phyloP scores from a whole-genome alignment of 192 early-diverging fungal species.

The Linnemannia exigua region DNA sequence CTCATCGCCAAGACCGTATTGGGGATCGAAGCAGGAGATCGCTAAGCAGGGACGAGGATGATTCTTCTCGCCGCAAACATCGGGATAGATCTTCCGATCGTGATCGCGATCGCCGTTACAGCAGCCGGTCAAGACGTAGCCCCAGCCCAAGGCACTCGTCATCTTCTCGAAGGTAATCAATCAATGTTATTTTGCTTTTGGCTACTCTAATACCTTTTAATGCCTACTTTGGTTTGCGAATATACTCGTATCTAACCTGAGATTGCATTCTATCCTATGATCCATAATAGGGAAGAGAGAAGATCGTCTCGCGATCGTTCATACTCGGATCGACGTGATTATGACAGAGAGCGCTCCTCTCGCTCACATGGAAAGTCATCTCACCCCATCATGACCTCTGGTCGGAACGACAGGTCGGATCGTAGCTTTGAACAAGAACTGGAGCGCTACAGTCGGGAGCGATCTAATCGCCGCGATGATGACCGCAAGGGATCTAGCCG shows the following conservation, averaged over 20 bases:
- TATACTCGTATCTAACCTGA: background rate
- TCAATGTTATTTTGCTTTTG: background rate
- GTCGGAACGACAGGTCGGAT: conserved; percentile 33
- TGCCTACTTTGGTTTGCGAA: background rate
- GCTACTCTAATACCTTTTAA: background rate
- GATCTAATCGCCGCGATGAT: conserved; percentile 35
- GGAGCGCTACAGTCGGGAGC: conserved; percentile 43
- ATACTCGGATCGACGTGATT: conserved; percentile 41
- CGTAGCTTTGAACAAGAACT: conserved; percentile 52
- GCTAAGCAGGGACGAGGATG: conserved; percentile 33
- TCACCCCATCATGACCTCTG: conserved; percentile 48
- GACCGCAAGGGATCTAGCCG: conserved; percentile 18
- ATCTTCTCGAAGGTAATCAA: conserved; percentile 54
- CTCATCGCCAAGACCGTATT: conserved; percentile 17
- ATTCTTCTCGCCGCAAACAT: conserved; percentile 31
- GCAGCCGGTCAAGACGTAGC: conserved; percentile 37
- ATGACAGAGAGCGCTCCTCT: conserved; percentile 43
- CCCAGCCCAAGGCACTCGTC: conserved; percentile 31
- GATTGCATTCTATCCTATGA: background rate
- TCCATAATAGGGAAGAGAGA: conserved; percentile 33
- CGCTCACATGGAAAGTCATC: conserved; percentile 24
- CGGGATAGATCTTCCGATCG: conserved; percentile 35
- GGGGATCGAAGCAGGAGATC: conserved; percentile 19
- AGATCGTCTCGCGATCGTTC: conserved; percentile 27
- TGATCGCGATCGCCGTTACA: conserved; percentile 17